Percentiles rank a stretch among this genome's conserved stretches.
Conservation (phyloP, 2,329 filamentous ascomycete genomes). For the Colletotrichum musae region DNA sequence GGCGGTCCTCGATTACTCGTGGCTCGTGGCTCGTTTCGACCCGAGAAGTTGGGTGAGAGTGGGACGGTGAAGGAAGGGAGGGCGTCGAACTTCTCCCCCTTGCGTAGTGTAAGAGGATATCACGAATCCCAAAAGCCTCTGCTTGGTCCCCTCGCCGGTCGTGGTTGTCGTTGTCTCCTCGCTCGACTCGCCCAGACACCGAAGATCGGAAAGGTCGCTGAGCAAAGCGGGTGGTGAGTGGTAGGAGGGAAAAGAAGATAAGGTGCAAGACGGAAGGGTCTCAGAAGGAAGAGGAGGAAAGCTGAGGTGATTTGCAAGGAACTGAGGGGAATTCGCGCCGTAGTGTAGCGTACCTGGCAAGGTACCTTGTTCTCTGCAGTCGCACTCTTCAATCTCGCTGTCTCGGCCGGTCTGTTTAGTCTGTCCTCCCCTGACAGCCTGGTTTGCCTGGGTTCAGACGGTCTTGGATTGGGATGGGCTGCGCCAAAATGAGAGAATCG, state of each 20-base stretch:
- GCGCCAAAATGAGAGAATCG: conserved; percentile 31
- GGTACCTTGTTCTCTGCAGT: neutral
- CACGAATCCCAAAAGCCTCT: neutral
- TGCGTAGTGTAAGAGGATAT: neutral
- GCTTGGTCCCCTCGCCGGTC: conserved; percentile 2
- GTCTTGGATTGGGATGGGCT: conserved; percentile 37
- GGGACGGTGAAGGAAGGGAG: conserved; percentile 15
- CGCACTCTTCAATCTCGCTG: conserved; percentile 35
- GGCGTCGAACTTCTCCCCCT: conserved; percentile 11
- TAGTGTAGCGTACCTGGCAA: neutral
- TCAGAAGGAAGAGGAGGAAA: conserved; percentile 9
- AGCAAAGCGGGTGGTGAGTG: neutral
- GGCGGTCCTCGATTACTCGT: conserved; percentile 14
- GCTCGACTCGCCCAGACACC: conserved; percentile 24
- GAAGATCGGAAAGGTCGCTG: conserved; percentile 15
- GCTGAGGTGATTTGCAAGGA: conserved; percentile 9
- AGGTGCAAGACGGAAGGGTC: conserved; percentile 8
- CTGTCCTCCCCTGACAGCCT: conserved; percentile 36
- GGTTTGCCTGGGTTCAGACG: conserved; percentile 37
- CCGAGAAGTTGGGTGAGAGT: conserved; percentile 31
- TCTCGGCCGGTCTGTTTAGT: conserved; percentile 29
- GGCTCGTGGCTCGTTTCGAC: conserved; percentile 21
- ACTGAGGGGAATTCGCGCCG: conserved; percentile 24
- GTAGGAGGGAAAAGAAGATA: neutral
- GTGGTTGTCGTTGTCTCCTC: conserved; percentile 14